A percentile compares a stretch with the other conserved stretches of the same genome.
Evolutionary conservation across 257 asterid species (phyloP).

Genomic region (Cruciata laevipes): DNA sequence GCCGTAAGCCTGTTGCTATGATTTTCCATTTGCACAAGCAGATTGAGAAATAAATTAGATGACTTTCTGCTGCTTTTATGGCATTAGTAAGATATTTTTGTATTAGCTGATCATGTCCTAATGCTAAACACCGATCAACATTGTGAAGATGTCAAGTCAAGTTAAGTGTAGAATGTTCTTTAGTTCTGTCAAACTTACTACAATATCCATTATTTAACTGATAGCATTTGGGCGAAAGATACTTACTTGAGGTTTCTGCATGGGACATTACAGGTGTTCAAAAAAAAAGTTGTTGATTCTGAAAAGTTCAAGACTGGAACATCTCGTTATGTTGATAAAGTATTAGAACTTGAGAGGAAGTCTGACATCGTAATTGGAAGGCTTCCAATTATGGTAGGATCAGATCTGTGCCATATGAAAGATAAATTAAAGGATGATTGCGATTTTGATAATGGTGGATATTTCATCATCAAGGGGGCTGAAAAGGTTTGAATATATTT

Average conservation of each 20-base stretch:
- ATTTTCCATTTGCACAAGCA: too few relatives aligned
- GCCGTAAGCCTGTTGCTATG: too few relatives aligned
- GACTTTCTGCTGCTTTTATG: background rate
- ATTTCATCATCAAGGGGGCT: slow-evolving; percentile 88
- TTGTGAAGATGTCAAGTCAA: background rate
- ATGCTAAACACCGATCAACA: background rate
- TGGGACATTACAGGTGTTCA: slow-evolving; percentile 37
- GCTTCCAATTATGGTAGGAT: slow-evolving; percentile 89
- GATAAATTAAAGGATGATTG: slow-evolving; percentile 50
- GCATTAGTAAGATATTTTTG: background rate
- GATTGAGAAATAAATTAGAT: background rate
- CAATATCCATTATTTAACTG: background rate
- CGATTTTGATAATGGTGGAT: slow-evolving; percentile 87
- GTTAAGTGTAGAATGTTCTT: background rate
- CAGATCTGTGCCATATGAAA: slow-evolving; percentile 69
- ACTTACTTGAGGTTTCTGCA: background rate
- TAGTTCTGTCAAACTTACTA: background rate
- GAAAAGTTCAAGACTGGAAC: slow-evolving; percentile 82
- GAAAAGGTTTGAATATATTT: slow-evolving; percentile 60
- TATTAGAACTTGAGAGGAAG: slow-evolving; percentile 28
- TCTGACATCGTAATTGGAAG: slow-evolving; percentile 50
- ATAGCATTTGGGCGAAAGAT: background rate
- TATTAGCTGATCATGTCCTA: background rate
- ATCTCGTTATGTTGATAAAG: slow-evolving; percentile 43
- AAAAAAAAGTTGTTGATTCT: slow-evolving; percentile 36